These are phyloP conservation scores for Neurospora sp. DNA, from an alignment of 2,329 filamentous ascomycete species.

Conservation along the genomic window DNA sequence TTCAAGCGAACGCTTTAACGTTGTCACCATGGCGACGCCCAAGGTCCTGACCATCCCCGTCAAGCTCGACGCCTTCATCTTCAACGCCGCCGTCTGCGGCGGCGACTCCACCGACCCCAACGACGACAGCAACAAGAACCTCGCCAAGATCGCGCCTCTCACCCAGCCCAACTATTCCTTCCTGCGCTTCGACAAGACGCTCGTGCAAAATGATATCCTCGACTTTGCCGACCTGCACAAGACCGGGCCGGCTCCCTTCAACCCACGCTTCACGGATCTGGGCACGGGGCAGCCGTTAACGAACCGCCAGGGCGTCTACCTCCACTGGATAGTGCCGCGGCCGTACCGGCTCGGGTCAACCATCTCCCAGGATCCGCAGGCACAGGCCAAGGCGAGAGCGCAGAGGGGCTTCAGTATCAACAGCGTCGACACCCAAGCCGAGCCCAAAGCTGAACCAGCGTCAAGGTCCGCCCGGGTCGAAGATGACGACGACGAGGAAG, in stretches of 20 bases:
- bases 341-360: conserved; percentile 24
- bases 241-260: conserved; percentile 20
- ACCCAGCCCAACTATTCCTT: conserved; percentile 37
- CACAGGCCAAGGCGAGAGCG: neutral
- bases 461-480: no score
- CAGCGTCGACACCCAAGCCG: neutral
- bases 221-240: conserved; percentile 28
- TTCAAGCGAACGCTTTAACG: no score
- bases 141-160: conserved; percentile 29
- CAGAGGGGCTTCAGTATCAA: neutral
- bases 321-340: conserved; percentile 32
- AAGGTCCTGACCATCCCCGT: neutral
- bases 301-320: conserved; percentile 30
- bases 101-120: conserved; percentile 1
- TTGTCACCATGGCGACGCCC: no score
- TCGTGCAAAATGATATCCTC: conserved; percentile 29
- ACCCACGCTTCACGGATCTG: conserved; percentile 28
- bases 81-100: conserved; percentile 22
- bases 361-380: neutral
- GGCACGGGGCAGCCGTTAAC: conserved; percentile 13
- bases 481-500: no score
- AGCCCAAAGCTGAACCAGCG: neutral
- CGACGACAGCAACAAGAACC: no score
- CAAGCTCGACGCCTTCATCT: conserved; percentile 16
- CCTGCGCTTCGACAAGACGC: conserved; percentile 27